Evolutionary conservation across 768 basidiomycete genomes (phyloP), one percentile per base, ranked within the genome.

Genomic region (Lactarius sanguifluus): DNA sequence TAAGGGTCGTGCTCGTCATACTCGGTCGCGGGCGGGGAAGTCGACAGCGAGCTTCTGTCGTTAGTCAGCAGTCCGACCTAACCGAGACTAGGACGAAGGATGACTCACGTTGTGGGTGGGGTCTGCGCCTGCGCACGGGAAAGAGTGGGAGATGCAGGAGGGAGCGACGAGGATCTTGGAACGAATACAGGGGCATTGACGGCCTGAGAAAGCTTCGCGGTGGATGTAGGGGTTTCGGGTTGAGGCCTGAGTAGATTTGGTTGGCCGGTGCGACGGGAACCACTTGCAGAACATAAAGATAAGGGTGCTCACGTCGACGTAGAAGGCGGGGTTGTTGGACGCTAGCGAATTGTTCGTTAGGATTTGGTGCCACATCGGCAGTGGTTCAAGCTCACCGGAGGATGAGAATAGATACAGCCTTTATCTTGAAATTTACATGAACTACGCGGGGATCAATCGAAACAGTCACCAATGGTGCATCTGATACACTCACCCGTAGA

Each of bases 101-200:
- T n/a, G 52, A 69, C 64, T 68, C 66, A 63, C 72, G 72, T 58
- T 38, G 68, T 64, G 12, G 66, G 41, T 32, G 68, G 62, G 15
- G 68, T 64, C 59, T 69, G 70, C 57, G 68, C 68, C 59, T 70
- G 68, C 59, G 68, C 70, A 61, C 62, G 62, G 54, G 70, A 69
- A 36, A 62, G 59, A 25, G 69, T 64, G 36, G 71, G 65, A 59
- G 70, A 68, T 1, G 72, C 68, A 45, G 74, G 64, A 70, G 74
- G 63, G 36, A 75, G 69, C 61, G 76, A 74, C 41, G 79, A 75
- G 30, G 76, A 78, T 75, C 90, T 92, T 23, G 92, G 92, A 25
- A 94, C 85, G 68, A 94, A 94, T 52, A 94, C 86, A 41, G 92
- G 91, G 1, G 92, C 92, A 74, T 93, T 90, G 62, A 92, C 83